phyloP scores from a whole-genome alignment of 208 protist genomes.

The Trypanosoma conorhini region DNA sequence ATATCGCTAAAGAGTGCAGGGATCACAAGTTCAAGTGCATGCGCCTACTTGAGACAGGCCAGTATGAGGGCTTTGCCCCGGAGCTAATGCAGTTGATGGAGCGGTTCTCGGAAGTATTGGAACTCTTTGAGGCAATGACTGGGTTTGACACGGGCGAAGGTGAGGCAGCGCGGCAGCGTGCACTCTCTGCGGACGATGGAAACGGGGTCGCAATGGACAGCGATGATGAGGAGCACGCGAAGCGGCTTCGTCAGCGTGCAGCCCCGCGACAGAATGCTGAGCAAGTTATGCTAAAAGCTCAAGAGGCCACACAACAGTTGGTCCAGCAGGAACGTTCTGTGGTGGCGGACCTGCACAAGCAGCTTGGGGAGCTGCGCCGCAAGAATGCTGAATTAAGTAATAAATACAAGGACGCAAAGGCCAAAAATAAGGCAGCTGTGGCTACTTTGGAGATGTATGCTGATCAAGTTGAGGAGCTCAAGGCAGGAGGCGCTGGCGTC shows the following conservation, averaged over 20 bases:
- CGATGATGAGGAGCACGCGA: slow-evolving; percentile 78
- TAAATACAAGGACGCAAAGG: slow-evolving; percentile 93
- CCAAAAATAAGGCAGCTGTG: slow-evolving; percentile 83
- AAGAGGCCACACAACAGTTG: slow-evolving; percentile 75
- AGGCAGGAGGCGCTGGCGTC: slow-evolving; percentile 37
- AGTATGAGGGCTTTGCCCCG: slow-evolving; percentile 63
- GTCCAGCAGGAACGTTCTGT: slow-evolving; percentile 71
- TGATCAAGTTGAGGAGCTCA: slow-evolving; percentile 54
- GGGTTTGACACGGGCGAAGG: slow-evolving; percentile 84
- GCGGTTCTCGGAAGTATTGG: slow-evolving; percentile 71
- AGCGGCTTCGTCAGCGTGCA: slow-evolving; percentile 44
- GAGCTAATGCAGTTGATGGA: slow-evolving; percentile 89
- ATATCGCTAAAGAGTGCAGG: slow-evolving; percentile 84
- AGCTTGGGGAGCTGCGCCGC: slow-evolving; percentile 78
- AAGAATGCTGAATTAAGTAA: slow-evolving; percentile 88
- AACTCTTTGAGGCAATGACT: slow-evolving; percentile 88
- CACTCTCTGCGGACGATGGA: slow-evolving; percentile 48
- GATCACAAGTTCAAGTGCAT: slow-evolving; percentile 80
- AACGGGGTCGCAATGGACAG: slow-evolving; percentile 50
- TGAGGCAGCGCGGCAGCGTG: slow-evolving; percentile 52
- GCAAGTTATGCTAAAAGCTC: slow-evolving; percentile 62
- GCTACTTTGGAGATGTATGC: slow-evolving; percentile 65
- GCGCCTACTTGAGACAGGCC: slow-evolving; percentile 67
- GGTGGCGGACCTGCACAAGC: slow-evolving; percentile 49
- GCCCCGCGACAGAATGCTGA: slow-evolving; percentile 39